Evolutionary conservation across 371 early-diverging fungal genomes (phyloP).

Genomic region (Mucor plumbeus): DNA sequence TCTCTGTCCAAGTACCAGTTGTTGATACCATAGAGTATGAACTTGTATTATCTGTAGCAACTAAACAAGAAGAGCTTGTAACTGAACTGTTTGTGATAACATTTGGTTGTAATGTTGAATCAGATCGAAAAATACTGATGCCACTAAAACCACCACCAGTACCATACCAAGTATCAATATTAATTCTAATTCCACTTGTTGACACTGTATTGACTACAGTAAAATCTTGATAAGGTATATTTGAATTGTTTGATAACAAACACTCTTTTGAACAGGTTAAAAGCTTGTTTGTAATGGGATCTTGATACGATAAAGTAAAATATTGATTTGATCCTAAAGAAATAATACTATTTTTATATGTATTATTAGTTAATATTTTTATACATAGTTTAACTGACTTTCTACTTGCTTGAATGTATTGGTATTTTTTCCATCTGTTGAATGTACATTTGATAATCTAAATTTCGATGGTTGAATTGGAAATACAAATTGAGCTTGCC

Average conservation of each 20-base stretch:
- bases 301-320: conserved; percentile 65
- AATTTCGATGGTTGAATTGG: conserved; percentile 68
- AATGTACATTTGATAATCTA: conserved; percentile 62
- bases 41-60: conserved; percentile 4
- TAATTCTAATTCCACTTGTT: conserved; percentile 61
- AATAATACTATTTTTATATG: conserved; percentile 37
- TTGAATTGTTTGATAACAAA: conserved; percentile 53
- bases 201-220: conserved; percentile 44
- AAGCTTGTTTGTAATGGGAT: conserved; percentile 54
- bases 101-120: conserved; percentile 54
- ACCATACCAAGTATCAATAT: conserved; percentile 76
- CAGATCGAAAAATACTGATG: conserved; percentile 70
- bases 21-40: conserved; percentile 27
- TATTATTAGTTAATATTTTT: background rate
- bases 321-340: conserved; percentile 51
- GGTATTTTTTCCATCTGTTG: conserved; percentile 61
- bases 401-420: conserved; percentile 54
- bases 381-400: background rate
- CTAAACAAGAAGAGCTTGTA: background rate
- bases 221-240: conserved; percentile 67
- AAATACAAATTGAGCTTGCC: conserved; percentile 65
- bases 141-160: conserved; percentile 74
- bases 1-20: conserved; percentile 42
- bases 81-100: conserved; percentile 27
- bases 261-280: conserved; percentile 66